Conservation (phyloP, 768 basidiomycete genomes). For the Pholiota microspora region DNA sequence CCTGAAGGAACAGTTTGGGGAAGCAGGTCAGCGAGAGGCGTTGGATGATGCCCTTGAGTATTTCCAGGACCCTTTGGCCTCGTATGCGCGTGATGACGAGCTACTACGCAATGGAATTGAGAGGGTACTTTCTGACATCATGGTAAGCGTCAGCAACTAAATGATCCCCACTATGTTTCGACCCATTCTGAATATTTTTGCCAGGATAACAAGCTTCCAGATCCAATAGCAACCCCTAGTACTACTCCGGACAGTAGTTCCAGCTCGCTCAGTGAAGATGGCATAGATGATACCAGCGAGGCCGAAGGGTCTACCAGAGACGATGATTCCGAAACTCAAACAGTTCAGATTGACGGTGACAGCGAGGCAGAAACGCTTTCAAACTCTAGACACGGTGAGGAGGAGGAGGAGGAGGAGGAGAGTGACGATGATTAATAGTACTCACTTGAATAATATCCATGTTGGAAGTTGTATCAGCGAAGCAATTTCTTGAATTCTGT, state of each 20-base stretch:
- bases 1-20: background rate
- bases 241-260: background rate
- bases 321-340: background rate
- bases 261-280: background rate
- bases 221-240: background rate
- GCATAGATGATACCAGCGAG: background rate
- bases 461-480: too few relatives aligned
- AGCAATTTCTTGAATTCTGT: too few relatives aligned
- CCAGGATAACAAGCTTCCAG: background rate
- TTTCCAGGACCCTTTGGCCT: background rate
- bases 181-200: background rate
- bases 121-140: slow-evolving; percentile 2
- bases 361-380: background rate
- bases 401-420: background rate
- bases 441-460: background rate
- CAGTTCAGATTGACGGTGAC: background rate
- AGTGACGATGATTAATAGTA: background rate
- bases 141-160: background rate
- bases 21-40: background rate
- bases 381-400: background rate
- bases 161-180: background rate
- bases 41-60: background rate
- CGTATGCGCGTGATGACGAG: background rate
- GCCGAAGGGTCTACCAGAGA: background rate
- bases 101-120: slow-evolving; percentile 1